These are phyloP conservation scores for Pigoraptor vietnamica DNA, from an alignment of 78 protist genomes.

Conservation along the genomic window DNA sequence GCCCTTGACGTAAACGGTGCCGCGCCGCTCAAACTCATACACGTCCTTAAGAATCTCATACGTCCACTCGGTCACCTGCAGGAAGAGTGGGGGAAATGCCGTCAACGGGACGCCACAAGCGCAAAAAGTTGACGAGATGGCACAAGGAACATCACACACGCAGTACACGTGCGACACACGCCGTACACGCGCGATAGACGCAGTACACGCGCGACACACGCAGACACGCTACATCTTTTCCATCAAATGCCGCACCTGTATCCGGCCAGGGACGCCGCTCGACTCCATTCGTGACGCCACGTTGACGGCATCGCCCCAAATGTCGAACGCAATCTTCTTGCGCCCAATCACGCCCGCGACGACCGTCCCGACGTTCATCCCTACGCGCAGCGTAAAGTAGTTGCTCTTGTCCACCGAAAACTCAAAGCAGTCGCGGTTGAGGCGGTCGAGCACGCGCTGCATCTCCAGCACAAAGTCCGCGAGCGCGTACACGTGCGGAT, in stretches of 20 bases:
- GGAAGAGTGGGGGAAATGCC: too few relatives aligned
- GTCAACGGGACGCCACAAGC: too few relatives aligned
- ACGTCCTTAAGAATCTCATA: background rate
- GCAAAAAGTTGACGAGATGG: too few relatives aligned
- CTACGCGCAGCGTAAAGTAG: background rate
- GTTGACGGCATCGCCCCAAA: conserved; percentile 86
- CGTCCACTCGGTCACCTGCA: background rate
- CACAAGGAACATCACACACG: too few relatives aligned
- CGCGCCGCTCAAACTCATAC: background rate
- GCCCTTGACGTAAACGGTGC: background rate
- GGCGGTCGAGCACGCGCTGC: background rate
- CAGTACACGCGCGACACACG: too few relatives aligned
- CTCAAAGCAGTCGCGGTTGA: conserved; percentile 2
- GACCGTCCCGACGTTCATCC: conserved; percentile 25
- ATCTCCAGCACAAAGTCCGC: background rate
- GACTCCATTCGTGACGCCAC: conserved; percentile 76
- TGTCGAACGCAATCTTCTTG: conserved; percentile 54
- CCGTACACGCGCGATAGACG: too few relatives aligned
- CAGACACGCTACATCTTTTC: too few relatives aligned
- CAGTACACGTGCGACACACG: too few relatives aligned
- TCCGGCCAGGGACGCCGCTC: background rate
- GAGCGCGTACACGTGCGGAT: background rate
- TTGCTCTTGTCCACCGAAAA: background rate
- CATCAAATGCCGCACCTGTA: too few relatives aligned
- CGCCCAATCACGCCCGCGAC: conserved; percentile 76